Evolutionary conservation across 495 filamentous ascomycete genomes (phyloP), one percentile per base, ranked within the genome.

Genomic region (Penicillium argentinense): DNA sequence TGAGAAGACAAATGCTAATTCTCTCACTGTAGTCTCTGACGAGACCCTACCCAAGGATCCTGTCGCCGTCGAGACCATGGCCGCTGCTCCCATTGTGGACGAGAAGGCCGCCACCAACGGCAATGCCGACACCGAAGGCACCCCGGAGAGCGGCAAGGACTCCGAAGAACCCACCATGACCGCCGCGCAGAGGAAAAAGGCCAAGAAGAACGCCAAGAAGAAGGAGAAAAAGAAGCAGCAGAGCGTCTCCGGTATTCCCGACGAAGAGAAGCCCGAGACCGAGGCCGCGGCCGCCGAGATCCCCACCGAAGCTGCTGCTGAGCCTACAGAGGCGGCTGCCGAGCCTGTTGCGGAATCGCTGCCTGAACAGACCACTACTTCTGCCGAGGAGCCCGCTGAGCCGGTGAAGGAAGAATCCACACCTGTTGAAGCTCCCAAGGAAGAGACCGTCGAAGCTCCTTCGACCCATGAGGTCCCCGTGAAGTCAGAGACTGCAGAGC

Each of bases 41-140:
- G 56, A 56, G 47, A 45, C 45, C n/a, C 48, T 59, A 12, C 50
- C 50, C 45, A 56, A 52, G 26, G 52, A 59, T 17, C 56, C 56
- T 3, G 37, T 52, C 19, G 42, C 50, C 33, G 43, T 53, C 13
- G 50, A 53, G 27, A 22, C 50, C 3, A 25, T 47, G 7, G 16
- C 41, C 7, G 24, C 45, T 26, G 43, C 42, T 28, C 49, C 53
- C 30, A 44, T 58, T 36, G 32, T 33, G 4, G 47, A 51, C 34
- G 43, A 50, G 16, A 46, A 54, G 38, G n/a, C 51, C 26, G 19
- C 54, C 12, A 13, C 40, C 14, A 51, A 41, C 24, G 39, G 37
- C 37, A 51, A 41, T 29, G 39, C 28, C 37, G 43, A 47, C 5
- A 19, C 39, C n/a, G 33, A 36, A 36, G 33, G n/a, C n/a, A n/a